A percentile compares a stretch with the other conserved stretches of the same genome.
phyloP scores from a whole-genome alignment of 345 rosid genomes.

The Brassica cretica region DNA sequence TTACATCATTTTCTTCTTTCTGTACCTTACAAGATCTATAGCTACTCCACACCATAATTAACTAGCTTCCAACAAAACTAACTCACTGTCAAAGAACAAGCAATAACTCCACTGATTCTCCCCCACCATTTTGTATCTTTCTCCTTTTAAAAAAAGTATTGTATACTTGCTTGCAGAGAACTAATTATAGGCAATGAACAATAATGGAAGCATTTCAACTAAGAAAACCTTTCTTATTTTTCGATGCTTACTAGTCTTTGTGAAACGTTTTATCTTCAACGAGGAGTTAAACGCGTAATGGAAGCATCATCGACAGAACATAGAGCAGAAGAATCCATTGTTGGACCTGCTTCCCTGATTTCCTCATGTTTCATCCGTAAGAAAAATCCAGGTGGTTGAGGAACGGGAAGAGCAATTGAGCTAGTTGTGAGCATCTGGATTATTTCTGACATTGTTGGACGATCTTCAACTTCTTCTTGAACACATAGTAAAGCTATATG shows the following conservation, averaged over 20 bases:
- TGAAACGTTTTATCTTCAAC: slow-evolving; percentile 8
- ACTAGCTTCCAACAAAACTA: not conserved
- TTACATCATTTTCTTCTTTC: not conserved
- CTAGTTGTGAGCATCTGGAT: slow-evolving; percentile 43
- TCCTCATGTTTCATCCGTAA: not conserved
- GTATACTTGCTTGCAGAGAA: not conserved
- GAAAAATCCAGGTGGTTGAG: slow-evolving; percentile 22
- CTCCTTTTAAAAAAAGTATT: not conserved
- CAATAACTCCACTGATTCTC: not conserved
- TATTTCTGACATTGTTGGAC: slow-evolving; percentile 46
- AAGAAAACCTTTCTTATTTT: not conserved
- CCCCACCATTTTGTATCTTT: not conserved
- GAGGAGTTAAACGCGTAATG: slow-evolving; percentile 10
- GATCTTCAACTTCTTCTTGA: slow-evolving; percentile 20
- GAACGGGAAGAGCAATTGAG: slow-evolving; percentile 34
- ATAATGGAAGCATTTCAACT: not conserved
- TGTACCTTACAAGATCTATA: not conserved
- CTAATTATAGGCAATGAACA: not conserved
- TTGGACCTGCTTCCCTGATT: not conserved
- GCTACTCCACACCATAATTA: not conserved
- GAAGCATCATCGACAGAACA: slow-evolving; percentile 11
- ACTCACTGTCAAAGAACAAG: not conserved
- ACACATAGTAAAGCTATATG: slow-evolving; percentile 8
- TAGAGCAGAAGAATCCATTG: not conserved
- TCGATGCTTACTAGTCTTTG: not conserved